Base-by-base conservation (phyloP, 164 flowering plant species). In the Buxus sempervirens region DNA sequence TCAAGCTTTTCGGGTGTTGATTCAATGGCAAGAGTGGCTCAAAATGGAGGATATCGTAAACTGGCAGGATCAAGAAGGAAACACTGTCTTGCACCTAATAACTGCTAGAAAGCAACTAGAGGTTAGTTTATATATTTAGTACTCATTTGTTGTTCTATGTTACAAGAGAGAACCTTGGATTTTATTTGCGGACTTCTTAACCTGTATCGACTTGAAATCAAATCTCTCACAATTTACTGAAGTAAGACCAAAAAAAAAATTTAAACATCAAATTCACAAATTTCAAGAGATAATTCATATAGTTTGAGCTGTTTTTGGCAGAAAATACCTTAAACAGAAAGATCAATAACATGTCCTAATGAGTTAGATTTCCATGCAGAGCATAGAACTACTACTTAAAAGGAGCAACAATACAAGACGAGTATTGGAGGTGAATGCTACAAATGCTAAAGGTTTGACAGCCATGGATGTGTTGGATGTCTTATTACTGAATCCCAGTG, bases 51-150 rank as follows among this genome's bases (percentile, higher is more conserved):
- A 56, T 8, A 4, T 63, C 5, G 14, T 70, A 9, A 70, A 63
- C 20, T 8, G 5, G 36, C 54, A 54, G 18, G 72, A 70, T 70
- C 21, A 6, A 0, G 22, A 53, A n/a, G 72, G 73, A 5, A 70
- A 70, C 56, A 54, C 73, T 0, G 26, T 63, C 12, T 56, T 70
- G 67, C 73, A 70, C 16, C 55, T 70, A 23, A 62, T 54, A 61
- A 38, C 25, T 21, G 19, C 64, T n/a, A 20, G 24, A 61, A 25
- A 21, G 20, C 64, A 61, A 61, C 0, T 4, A 2, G 22, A 41
- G 49, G 45, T 16, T 36, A 61, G 21, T 28, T 27, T 25, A 14
- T n/a, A n/a, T n/a, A n/a, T n/a, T n/a, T n/a, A n/a, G n/a, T n/a
- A n/a, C n/a, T n/a, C n/a, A n/a, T n/a, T n/a, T n/a, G n/a, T n/a